Percentiles rank a stretch among this genome's conserved stretches.
Evolutionary conservation across 2,329 filamentous ascomycete species (phyloP).

Genomic region (Lachnum nothofagi): DNA sequence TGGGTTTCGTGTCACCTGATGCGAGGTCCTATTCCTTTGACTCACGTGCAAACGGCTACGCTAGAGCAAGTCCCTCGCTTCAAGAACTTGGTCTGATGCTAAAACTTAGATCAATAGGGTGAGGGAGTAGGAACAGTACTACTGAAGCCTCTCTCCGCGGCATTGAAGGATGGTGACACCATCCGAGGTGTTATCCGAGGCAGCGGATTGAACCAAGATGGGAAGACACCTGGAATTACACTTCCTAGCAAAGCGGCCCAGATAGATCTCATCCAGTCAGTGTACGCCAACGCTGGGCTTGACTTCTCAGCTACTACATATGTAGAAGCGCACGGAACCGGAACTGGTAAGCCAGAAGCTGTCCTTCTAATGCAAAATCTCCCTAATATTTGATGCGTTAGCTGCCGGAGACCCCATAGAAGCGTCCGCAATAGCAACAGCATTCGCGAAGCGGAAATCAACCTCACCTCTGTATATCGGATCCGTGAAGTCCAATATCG

Average conservation of each 20-base stretch:
- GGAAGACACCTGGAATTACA: slow-evolving; percentile 47
- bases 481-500: slow-evolving; percentile 26
- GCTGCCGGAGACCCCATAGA: slow-evolving; percentile 40
- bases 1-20: neutral
- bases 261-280: slow-evolving; percentile 38
- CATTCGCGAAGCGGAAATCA: slow-evolving; percentile 1
- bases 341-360: slow-evolving; percentile 38
- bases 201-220: slow-evolving; percentile 44
- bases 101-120: slow-evolving; percentile 12
- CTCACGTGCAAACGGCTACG: slow-evolving; percentile 3
- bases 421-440: slow-evolving; percentile 35
- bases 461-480: no score
- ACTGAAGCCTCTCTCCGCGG: slow-evolving; percentile 49
- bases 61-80: neutral
- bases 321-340: slow-evolving; percentile 46
- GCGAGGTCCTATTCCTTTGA: slow-evolving; percentile 3
- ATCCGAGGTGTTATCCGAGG: slow-evolving; percentile 49
- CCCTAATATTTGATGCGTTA: no score
- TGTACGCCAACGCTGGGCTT: slow-evolving; percentile 40
- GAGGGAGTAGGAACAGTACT: slow-evolving; percentile 56
- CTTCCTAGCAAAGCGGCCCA: slow-evolving; percentile 46
- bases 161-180: slow-evolving; percentile 51
- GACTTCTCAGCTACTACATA: slow-evolving; percentile 36
- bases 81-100: no score
- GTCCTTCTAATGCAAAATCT: no score